These are phyloP conservation scores for Citrus inodora DNA, from an alignment of 345 rosid species.

Conservation along the genomic window DNA sequence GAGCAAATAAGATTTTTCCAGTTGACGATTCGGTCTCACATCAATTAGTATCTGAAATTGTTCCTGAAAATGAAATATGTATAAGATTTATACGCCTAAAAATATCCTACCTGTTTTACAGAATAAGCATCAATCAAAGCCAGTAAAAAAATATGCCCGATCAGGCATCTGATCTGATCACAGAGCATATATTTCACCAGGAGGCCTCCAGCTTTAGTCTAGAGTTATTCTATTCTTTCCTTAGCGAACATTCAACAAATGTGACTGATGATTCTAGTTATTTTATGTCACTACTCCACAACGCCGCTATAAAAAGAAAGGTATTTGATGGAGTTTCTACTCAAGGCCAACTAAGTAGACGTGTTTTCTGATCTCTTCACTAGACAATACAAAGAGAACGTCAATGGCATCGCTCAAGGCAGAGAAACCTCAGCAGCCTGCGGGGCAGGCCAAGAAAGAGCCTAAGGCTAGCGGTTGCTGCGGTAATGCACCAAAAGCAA, in stretches of 20 bases:
- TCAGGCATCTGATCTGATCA: slow-evolving; percentile 27
- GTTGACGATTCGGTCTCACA: background rate
- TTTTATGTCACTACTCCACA: background rate
- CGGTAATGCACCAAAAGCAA: slow-evolving; percentile 23
- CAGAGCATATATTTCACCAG: slow-evolving; percentile 17
- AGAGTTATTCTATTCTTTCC: slow-evolving; percentile 29
- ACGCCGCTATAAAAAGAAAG: slow-evolving; percentile 26
- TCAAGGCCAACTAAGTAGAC: slow-evolving; percentile 7
- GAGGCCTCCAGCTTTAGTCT: slow-evolving; percentile 5
- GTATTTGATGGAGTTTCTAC: background rate
- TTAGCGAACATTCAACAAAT: background rate
- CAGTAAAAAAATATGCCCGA: slow-evolving; percentile 15
- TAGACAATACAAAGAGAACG: background rate
- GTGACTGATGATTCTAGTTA: slow-evolving; percentile 19
- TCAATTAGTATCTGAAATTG: background rate
- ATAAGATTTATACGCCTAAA: background rate
- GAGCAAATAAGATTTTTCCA: background rate
- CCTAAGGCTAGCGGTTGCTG: slow-evolving; percentile 18
- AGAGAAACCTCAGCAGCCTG: slow-evolving; percentile 38
- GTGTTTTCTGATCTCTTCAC: background rate
- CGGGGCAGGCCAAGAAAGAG: slow-evolving; percentile 37
- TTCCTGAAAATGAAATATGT: slow-evolving; percentile 1
- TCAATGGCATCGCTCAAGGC: slow-evolving; percentile 52
- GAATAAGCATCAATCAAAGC: slow-evolving; percentile 34
- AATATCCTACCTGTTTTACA: background rate